Percentiles rank a stretch among this genome's conserved stretches.
Evolutionary conservation across 108 stramenopile species (phyloP).

Genomic region (Bacterosira constricta): DNA sequence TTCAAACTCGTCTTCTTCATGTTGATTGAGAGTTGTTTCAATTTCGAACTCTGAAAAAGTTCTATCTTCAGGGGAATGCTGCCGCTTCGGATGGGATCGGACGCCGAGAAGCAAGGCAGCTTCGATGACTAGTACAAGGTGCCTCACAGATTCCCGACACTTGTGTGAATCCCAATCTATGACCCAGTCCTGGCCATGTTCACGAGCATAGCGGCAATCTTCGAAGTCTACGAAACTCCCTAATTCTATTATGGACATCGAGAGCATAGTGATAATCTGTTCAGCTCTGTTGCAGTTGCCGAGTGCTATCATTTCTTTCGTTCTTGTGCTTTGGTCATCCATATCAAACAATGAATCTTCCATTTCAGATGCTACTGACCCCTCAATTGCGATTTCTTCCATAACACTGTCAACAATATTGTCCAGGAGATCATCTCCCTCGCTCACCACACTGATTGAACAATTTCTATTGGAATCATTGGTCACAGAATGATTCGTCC

Average conservation of each 20-base stretch:
- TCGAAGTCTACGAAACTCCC: constrained; percentile 65
- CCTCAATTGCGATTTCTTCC: constrained; percentile 39
- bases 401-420: constrained; percentile 13
- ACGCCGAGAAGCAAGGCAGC: constrained; percentile 71
- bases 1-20: constrained; percentile 46
- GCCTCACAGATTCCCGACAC: constrained; percentile 63
- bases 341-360: constrained; percentile 30
- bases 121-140: constrained; percentile 78
- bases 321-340: constrained; percentile 4
- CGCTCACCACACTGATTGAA: constrained; percentile 10
- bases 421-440: background rate
- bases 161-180: constrained; percentile 72
- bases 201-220: constrained; percentile 45
- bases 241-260: constrained; percentile 68
- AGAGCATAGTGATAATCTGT: constrained; percentile 51
- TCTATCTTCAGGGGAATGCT: constrained; percentile 9
- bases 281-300: constrained; percentile 36
- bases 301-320: constrained; percentile 6
- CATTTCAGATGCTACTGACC: constrained; percentile 33
- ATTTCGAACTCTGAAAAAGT: constrained; percentile 45
- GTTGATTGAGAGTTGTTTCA: constrained; percentile 31
- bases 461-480: constrained; percentile 8
- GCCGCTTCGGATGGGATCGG: constrained; percentile 47
- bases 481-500: background rate
- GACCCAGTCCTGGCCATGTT: constrained; percentile 41